Base-by-base conservation (phyloP, 129 eudicot species). In the Flaveria sonorensis region DNA sequence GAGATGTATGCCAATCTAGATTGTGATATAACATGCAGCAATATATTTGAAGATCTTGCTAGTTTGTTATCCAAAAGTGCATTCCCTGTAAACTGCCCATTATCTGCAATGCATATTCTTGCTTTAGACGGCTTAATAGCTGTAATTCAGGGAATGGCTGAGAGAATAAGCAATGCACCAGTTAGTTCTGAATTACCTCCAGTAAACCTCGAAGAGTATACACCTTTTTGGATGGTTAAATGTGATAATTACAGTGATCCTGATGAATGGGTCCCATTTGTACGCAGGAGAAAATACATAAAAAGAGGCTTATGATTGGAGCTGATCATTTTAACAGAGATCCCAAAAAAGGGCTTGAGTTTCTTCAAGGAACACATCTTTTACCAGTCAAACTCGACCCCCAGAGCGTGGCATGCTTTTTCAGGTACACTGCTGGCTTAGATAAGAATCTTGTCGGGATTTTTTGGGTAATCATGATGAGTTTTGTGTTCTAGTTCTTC, bases 381-480 rank as follows among this genome's bases (percentile, higher is more conserved):
- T 77, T 92, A 76, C 97, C 97, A 16, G 96, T 89, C 21, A 89
- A 92, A 73, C 96, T 92, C 26, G 97, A 92, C 77, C 96, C 97
- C 40, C 97, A 92, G 70, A 92, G 97, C 10, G 97, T 92, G 74
- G 96, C 97, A 28, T 89, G 97, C 85, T 89, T 92, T 73, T 92
- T 89, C 71, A 85, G 97, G 83, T 92, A 87, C 76, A 89, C 97
- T 7, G 97, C 97, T 69, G 97, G 97, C 46, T 81, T 92, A 75
- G 97, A 92, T 81, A 92, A 92, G 72, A 92, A 92, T 77, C 97
- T 92, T 18, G 96, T 92, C 62, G 97, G 97, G 97, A 92, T 68
- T 92, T 89, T 78, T 84, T 92, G 68, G 97, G 97, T 39, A 92
- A 89, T 80, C 97, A 92, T 77, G 96, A 92, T 53, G 97, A 92